Conservation (phyloP, 1,284 basidiomycete species). For the Cutaneotrichosporon sp. region DNA sequence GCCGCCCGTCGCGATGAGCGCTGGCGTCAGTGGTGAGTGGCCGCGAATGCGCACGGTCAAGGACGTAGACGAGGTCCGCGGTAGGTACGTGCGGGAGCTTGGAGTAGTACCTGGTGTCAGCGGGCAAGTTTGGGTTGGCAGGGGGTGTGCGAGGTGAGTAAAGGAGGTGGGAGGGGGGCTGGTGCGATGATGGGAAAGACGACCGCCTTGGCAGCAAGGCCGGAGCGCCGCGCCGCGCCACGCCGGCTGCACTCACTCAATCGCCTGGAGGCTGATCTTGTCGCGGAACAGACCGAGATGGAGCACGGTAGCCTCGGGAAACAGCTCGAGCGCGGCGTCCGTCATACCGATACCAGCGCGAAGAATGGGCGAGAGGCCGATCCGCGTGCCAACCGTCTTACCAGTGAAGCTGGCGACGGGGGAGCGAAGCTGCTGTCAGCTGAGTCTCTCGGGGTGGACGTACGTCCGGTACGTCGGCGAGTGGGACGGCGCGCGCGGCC, state of each 20-base stretch:
- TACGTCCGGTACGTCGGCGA: slow-evolving; percentile 36
- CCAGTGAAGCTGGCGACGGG: slow-evolving; percentile 49
- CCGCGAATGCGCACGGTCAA: slow-evolving; percentile 57
- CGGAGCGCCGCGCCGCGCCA: too few relatives aligned
- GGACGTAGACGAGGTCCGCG: slow-evolving; percentile 74
- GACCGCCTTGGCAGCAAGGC: too few relatives aligned
- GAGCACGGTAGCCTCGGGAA: slow-evolving; percentile 81
- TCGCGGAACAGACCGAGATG: slow-evolving; percentile 88
- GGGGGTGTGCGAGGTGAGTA: too few relatives aligned
- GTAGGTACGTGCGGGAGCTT: slow-evolving; percentile 74
- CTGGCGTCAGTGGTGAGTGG: slow-evolving; percentile 20
- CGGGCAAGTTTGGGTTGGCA: neutral
- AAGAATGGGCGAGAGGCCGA: slow-evolving; percentile 85
- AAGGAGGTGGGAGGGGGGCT: neutral
- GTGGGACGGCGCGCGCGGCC: slow-evolving; percentile 28
- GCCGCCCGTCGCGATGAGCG: slow-evolving; percentile 89
- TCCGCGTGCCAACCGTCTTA: slow-evolving; percentile 52
- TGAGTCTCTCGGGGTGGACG: slow-evolving; percentile 13
- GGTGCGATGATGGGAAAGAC: neutral
- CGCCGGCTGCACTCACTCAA: slow-evolving; percentile 63
- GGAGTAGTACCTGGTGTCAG: slow-evolving; percentile 65
- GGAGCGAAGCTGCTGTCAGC: slow-evolving; percentile 44
- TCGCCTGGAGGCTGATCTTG: slow-evolving; percentile 82
- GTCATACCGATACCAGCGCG: slow-evolving; percentile 93
- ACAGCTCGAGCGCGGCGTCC: slow-evolving; percentile 69